Evolutionary conservation across 768 basidiomycete genomes (phyloP).

Genomic region (Naganishia antarctica): DNA sequence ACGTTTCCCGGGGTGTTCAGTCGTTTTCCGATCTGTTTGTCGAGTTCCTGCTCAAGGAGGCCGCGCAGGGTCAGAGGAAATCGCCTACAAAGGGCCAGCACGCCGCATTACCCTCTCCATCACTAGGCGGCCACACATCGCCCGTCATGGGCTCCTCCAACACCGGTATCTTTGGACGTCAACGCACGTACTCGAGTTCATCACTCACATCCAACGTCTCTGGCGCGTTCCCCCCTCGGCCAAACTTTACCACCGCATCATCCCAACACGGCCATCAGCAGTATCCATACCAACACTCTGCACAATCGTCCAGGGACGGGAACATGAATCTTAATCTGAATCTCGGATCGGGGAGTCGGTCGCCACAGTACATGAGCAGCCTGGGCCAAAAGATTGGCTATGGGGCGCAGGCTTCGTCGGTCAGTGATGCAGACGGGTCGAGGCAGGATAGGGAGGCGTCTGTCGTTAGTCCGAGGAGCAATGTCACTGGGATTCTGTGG

Average conservation of each 20-base stretch:
- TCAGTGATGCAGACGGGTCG: neutral
- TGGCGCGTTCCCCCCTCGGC: conserved; percentile 7
- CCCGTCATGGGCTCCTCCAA: too few species aligned
- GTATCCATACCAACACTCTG: conserved; percentile 4
- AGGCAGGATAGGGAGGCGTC: neutral
- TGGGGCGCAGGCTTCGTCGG: neutral
- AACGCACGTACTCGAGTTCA: conserved; percentile 20
- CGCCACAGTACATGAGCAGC: conserved; percentile 20
- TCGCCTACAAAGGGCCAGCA: too few species aligned
- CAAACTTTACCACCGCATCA: neutral
- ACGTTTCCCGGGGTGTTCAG: conserved; percentile 52
- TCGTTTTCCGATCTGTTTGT: conserved; percentile 97
- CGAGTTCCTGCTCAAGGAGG: conserved; percentile 93
- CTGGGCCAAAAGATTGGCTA: conserved; percentile 7
- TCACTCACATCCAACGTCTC: conserved; percentile 18
- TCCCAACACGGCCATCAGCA: conserved; percentile 3
- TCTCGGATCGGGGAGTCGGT: conserved; percentile 5
- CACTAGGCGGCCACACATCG: neutral
- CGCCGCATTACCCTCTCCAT: too few species aligned
- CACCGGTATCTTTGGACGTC: conserved; percentile 7
- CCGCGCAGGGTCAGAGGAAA: conserved; percentile 54
- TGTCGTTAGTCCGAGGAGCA: neutral
- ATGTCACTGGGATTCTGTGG: neutral
- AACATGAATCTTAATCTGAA: conserved; percentile 11
- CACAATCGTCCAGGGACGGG: neutral